These are phyloP conservation scores for Coemansia sp. DNA, from an alignment of 192 early-diverging fungal species.

Conservation along the genomic window DNA sequence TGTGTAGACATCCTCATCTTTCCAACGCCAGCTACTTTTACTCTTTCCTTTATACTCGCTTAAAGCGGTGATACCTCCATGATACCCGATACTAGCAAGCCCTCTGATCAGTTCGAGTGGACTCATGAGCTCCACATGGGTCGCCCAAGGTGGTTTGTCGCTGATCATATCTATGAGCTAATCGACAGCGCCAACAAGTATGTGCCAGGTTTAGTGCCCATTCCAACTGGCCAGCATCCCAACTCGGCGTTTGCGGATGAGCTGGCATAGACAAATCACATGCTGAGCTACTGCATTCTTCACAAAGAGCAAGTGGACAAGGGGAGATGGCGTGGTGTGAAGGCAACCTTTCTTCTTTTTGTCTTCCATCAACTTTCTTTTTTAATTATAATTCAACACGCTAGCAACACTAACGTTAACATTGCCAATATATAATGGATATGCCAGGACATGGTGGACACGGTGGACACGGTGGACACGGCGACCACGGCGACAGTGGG, in stretches of 20 bases:
- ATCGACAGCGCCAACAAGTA: conserved; percentile 37
- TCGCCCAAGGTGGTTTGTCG: conserved; percentile 52
- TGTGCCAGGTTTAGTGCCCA: conserved; percentile 48
- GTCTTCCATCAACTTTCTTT: neutral
- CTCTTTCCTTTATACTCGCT: neutral
- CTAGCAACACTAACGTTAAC: conserved; percentile 10
- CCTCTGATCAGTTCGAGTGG: conserved; percentile 54
- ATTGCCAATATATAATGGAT: conserved; percentile 24
- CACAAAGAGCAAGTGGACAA: neutral
- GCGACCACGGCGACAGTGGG: conserved; percentile 23
- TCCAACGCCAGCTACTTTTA: neutral
- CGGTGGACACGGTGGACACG: conserved; percentile 46
- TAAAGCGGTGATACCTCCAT: conserved; percentile 10
- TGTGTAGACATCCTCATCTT: neutral
- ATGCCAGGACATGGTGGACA: conserved; percentile 56
- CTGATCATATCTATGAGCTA: conserved; percentile 55
- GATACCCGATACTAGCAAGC: conserved; percentile 55
- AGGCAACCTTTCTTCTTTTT: neutral
- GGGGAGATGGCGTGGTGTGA: neutral
- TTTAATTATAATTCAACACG: neutral
- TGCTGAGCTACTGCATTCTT: neutral
- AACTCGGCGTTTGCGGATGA: conserved; percentile 50
- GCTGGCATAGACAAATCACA: conserved; percentile 15
- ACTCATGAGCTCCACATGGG: conserved; percentile 52
- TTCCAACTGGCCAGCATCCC: conserved; percentile 48